Base-by-base conservation (phyloP, 768 basidiomycete species). In the Pleurotus platypus region DNA sequence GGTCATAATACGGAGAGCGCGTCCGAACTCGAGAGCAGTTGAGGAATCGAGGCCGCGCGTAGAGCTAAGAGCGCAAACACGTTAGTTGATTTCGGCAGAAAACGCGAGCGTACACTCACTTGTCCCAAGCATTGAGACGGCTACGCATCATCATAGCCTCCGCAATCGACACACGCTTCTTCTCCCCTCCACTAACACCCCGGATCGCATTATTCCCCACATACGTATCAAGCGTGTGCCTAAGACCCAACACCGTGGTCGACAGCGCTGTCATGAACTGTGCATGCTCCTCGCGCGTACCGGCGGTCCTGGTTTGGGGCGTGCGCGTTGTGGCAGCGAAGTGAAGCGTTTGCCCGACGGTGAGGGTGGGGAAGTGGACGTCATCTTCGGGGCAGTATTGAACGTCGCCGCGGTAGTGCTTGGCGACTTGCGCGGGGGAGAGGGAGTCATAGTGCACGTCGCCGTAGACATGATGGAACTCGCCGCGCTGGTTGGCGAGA, bases 301-400 rank as follows among this genome's bases (percentile, higher is more conserved):
- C 60, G 2, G 22, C 12, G 9, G 80, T 60, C 24, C 87, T 82
- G 2, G 69, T 71, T 27, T 74, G 81, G 2, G 92, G 91, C 3
- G 81, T 81, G 26, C 91, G 86, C 15, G 82, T 86, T 60, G 77
- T 80, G 0, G 86, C 79, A 0, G 88, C 86, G 57, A 91, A 89
- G 15, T 68, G 73, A 26, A 97, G 76, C 0, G 91, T 92, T 64
- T 92, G 55, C 46, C 82, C 79, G 35, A 93, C 90, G 5, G 88
- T 90, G 26, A 96, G 78, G 8, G 88, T 90, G 4, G 92, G 89
- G 62, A 94, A 89, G 67, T 93, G 92, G 0, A 90, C 75, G 65
- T 95, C 92, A 62, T 92, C 92, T 72, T 91, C 92, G 0, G 90
- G 89, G 58, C 81, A 86, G 66, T 91, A 93, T 55, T 82, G 81